Evolutionary conservation across 495 filamentous ascomycete genomes (phyloP).

Genomic region (Talaromyces liani): DNA sequence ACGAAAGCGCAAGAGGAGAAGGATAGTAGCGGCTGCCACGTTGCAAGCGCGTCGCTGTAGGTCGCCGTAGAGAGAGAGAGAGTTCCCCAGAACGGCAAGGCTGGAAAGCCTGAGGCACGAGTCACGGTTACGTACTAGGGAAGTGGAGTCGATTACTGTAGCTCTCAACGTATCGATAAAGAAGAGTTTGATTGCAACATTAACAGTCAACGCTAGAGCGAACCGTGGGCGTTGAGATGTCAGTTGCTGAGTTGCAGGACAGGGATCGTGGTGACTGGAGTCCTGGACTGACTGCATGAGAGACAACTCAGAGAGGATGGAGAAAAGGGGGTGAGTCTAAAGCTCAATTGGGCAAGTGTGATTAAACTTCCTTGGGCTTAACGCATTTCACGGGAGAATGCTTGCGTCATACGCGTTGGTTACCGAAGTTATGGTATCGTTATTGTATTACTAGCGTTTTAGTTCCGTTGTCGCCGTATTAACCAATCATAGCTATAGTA

Average conservation of each 20-base stretch:
- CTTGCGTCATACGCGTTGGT: background rate
- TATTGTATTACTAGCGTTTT: background rate
- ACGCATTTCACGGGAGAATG: background rate
- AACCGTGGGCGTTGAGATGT: background rate
- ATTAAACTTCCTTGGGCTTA: background rate
- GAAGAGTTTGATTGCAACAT: too few relatives aligned
- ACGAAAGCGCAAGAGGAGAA: conserved; percentile 13
- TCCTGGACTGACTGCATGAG: background rate
- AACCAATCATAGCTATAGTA: background rate
- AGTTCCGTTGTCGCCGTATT: background rate
- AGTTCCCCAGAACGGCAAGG: background rate
- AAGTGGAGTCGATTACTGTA: background rate
- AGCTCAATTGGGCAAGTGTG: background rate
- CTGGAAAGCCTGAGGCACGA: background rate
- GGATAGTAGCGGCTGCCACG: conserved; percentile 37
- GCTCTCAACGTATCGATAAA: background rate
- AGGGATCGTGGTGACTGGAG: background rate
- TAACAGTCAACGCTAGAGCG: background rate
- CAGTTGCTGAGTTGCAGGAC: background rate
- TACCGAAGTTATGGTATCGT: background rate
- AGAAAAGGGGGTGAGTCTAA: background rate
- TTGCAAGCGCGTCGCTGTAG: conserved; percentile 39
- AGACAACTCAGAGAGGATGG: background rate
- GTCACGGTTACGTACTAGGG: background rate
- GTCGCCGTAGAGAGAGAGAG: conserved; percentile 4